phyloP scores from a whole-genome alignment of 345 rosid species.

The Mercurialis annua region DNA sequence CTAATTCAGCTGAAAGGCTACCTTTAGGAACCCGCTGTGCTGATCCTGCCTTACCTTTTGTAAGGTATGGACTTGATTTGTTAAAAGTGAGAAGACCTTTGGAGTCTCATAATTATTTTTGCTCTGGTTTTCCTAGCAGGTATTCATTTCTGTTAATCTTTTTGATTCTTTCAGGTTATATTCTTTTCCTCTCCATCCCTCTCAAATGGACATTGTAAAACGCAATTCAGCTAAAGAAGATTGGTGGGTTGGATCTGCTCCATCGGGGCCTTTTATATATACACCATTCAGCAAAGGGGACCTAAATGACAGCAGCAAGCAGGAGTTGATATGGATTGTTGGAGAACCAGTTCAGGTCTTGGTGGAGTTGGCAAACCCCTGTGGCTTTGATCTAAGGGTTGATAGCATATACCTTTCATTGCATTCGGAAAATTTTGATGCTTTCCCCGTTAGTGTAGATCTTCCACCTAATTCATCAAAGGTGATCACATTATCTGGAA shows the following conservation, averaged over 20 bases:
- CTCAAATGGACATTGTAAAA: slow-evolving; percentile 78
- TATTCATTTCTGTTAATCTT: background rate
- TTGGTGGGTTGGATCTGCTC: slow-evolving; percentile 98
- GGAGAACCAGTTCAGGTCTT: slow-evolving; percentile 97
- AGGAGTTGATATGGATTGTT: slow-evolving; percentile 86
- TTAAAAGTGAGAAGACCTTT: background rate
- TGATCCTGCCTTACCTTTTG: slow-evolving; percentile 95
- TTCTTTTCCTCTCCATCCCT: slow-evolving; percentile 82
- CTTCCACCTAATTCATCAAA: slow-evolving; percentile 95
- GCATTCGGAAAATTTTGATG: slow-evolving; percentile 86
- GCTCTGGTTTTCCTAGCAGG: background rate
- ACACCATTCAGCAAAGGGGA: slow-evolving; percentile 97
- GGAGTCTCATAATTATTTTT: slow-evolving; percentile 4
- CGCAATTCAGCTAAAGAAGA: slow-evolving; percentile 86
- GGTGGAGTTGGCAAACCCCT: slow-evolving; percentile 98
- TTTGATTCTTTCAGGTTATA: slow-evolving; percentile 53
- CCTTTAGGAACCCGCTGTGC: slow-evolving; percentile 96
- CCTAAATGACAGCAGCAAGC: slow-evolving; percentile 66
- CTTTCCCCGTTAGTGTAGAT: slow-evolving; percentile 85
- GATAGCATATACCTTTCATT: slow-evolving; percentile 91
- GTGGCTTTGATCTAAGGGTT: slow-evolving; percentile 87
- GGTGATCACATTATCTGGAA: slow-evolving; percentile 89
- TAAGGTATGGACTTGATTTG: slow-evolving; percentile 47
- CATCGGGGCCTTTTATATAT: slow-evolving; percentile 97
- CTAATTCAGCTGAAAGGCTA: slow-evolving; percentile 84